These are phyloP conservation scores for Dryadomyces quercus-mongolicae DNA, from an alignment of 2,329 filamentous ascomycete species.

Conservation along the genomic window DNA sequence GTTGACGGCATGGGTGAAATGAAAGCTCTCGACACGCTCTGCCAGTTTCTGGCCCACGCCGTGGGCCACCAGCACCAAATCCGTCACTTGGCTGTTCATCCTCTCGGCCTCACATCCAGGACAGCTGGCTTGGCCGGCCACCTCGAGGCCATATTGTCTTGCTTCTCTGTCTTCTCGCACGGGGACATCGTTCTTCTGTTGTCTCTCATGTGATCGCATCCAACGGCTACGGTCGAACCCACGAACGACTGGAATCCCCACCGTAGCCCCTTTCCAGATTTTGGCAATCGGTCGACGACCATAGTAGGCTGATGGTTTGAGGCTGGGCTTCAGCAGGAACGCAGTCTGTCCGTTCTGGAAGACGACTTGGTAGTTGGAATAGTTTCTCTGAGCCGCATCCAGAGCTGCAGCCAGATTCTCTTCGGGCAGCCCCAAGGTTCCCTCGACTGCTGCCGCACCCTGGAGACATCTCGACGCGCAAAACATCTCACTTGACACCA, in stretches of 20 bases:
- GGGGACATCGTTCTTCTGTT: not conserved
- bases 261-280: conserved; percentile 68
- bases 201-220: conserved; percentile 53
- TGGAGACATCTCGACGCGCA: conserved; percentile 48
- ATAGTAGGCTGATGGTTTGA: conserved; percentile 77
- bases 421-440: conserved; percentile 22
- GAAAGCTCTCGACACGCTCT: conserved; percentile 87
- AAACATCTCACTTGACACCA: conserved; percentile 40
- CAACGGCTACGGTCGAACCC: conserved; percentile 74
- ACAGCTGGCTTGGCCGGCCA: conserved; percentile 24
- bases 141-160: not conserved
- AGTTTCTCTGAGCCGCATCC: conserved; percentile 37
- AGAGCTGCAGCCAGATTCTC: conserved; percentile 20
- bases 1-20: conserved; percentile 95
- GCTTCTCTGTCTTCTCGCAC: not conserved
- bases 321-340: conserved; percentile 73
- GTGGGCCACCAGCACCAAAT: conserved; percentile 83
- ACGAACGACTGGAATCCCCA: conserved; percentile 79
- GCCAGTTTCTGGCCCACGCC: conserved; percentile 96
- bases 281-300: conserved; percentile 70
- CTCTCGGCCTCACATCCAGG: conserved; percentile 51
- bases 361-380: conserved; percentile 68
- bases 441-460: conserved; percentile 46
- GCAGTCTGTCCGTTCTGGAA: conserved; percentile 70
- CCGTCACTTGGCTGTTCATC: conserved; percentile 59